Conservation (phyloP, 768 basidiomycete genomes). For the button mushroom (Agaricus bisporus) region DNA sequence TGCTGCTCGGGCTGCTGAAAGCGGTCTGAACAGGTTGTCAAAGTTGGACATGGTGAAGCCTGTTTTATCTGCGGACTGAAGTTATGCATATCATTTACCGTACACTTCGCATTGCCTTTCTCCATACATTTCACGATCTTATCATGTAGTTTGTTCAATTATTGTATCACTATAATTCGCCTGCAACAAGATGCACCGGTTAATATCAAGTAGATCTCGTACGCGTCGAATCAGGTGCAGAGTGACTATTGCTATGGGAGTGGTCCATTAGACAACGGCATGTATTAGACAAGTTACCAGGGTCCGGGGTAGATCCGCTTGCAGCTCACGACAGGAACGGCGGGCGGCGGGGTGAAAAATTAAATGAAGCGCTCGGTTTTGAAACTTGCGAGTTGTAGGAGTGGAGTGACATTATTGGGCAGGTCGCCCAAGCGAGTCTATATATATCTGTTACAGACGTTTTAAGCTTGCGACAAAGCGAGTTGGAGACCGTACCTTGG, state of each 20-base stretch:
- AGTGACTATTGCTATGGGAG: not conserved
- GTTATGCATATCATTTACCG: not conserved
- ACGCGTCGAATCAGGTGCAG: not conserved
- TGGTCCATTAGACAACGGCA: not conserved
- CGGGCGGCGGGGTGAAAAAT: too few relatives aligned
- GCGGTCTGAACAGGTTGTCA: slow-evolving; percentile 22
- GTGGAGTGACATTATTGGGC: slow-evolving; percentile 19
- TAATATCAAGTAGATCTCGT: not conserved
- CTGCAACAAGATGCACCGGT: not conserved
- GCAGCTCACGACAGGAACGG: not conserved
- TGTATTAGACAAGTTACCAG: not conserved
- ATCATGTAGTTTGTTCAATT: not conserved
- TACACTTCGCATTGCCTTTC: too few relatives aligned
- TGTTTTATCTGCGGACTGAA: not conserved
- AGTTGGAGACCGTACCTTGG: not conserved
- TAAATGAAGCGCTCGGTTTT: not conserved
- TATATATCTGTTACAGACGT: too few relatives aligned
- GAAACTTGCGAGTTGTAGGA: too few relatives aligned
- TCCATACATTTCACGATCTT: not conserved
- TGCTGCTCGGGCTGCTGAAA: slow-evolving; percentile 68
- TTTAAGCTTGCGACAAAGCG: too few relatives aligned
- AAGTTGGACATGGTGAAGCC: not conserved
- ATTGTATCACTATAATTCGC: not conserved
- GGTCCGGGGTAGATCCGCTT: slow-evolving; percentile 3
- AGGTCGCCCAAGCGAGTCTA: too few relatives aligned